Evolutionary conservation across 805 yeast genomes (phyloP).

Genomic region (Yarrowia sp.): DNA sequence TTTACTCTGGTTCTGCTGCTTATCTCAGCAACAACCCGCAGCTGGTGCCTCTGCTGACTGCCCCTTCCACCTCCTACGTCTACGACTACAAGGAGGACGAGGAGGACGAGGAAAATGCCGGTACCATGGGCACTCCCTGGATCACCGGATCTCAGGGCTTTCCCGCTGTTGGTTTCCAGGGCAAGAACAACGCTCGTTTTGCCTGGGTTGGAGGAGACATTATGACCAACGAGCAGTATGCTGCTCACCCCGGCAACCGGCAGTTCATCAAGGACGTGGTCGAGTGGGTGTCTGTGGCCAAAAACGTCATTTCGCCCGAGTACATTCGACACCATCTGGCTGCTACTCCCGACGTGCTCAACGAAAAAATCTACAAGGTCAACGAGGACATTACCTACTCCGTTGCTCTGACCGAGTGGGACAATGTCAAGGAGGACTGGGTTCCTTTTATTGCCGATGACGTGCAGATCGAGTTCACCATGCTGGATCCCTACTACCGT

Average conservation of each 20-base stretch:
- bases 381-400: conserved; percentile 64
- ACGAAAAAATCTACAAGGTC: conserved; percentile 58
- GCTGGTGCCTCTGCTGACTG: conserved; percentile 65
- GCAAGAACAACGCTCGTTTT: conserved; percentile 70
- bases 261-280: conserved; percentile 46
- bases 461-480: conserved; percentile 78
- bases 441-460: conserved; percentile 54
- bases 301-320: conserved; percentile 56
- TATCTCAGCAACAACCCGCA: conserved; percentile 64
- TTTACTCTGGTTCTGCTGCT: conserved; percentile 60
- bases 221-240: conserved; percentile 46
- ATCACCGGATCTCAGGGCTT: conserved; percentile 76
- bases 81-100: conserved; percentile 46
- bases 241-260: conserved; percentile 35
- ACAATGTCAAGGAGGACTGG: conserved; percentile 55
- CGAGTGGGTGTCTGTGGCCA: conserved; percentile 73
- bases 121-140: conserved; percentile 49
- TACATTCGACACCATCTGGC: conserved; percentile 53
- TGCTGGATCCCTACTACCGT: conserved; percentile 95
- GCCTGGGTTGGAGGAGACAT: conserved; percentile 74
- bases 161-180: conserved; percentile 75
- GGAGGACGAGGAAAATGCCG: conserved; percentile 38
- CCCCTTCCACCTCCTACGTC: conserved; percentile 64
- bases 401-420: conserved; percentile 44
- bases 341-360: conserved; percentile 33